Percentiles rank a stretch among this genome's conserved stretches.
phyloP scores from a whole-genome alignment of 2,329 filamentous ascomycete species.

The Trichoderma koningiopsis region DNA sequence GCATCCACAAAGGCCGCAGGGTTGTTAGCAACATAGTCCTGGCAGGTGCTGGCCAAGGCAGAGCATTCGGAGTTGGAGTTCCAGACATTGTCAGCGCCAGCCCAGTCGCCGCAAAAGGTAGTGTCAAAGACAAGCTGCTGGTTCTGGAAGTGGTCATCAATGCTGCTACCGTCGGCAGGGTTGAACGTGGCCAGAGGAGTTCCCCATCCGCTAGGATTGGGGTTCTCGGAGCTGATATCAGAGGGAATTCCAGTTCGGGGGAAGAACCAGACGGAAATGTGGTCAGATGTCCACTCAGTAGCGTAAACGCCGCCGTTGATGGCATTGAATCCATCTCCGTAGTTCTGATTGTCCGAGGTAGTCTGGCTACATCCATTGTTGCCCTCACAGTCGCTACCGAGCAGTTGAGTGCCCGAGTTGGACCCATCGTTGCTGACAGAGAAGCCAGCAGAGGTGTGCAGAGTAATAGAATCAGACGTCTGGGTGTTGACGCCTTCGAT shows the following conservation, averaged over 20 bases:
- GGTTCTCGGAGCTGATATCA: constrained; percentile 61
- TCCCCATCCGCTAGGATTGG: constrained; percentile 70
- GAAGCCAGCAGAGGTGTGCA: constrained; percentile 68
- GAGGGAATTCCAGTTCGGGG: constrained; percentile 63
- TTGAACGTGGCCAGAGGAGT: constrained; percentile 68
- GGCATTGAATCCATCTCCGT: constrained; percentile 71
- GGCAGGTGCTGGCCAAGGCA: constrained; percentile 64
- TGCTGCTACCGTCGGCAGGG: constrained; percentile 68
- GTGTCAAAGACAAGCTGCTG: constrained; percentile 81
- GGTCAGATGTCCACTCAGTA: constrained; percentile 71
- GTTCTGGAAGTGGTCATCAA: constrained; percentile 67
- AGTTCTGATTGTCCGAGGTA: constrained; percentile 55
- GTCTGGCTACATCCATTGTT: constrained; percentile 62
- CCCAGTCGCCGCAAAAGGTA: constrained; percentile 88
- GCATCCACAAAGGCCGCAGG: constrained; percentile 70
- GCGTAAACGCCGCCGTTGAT: constrained; percentile 71
- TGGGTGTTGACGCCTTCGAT: constrained; percentile 74
- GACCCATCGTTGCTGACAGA: constrained; percentile 53
- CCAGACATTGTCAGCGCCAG: constrained; percentile 75
- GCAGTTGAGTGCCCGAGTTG: constrained; percentile 49
- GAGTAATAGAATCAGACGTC: constrained; percentile 61
- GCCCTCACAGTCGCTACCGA: constrained; percentile 58
- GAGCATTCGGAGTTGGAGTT: constrained; percentile 57
- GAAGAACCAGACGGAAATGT: constrained; percentile 84
- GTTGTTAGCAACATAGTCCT: constrained; percentile 71